Evolutionary conservation across 179 eudicot genomes (phyloP).

Genomic region (Actinidia arguta): DNA sequence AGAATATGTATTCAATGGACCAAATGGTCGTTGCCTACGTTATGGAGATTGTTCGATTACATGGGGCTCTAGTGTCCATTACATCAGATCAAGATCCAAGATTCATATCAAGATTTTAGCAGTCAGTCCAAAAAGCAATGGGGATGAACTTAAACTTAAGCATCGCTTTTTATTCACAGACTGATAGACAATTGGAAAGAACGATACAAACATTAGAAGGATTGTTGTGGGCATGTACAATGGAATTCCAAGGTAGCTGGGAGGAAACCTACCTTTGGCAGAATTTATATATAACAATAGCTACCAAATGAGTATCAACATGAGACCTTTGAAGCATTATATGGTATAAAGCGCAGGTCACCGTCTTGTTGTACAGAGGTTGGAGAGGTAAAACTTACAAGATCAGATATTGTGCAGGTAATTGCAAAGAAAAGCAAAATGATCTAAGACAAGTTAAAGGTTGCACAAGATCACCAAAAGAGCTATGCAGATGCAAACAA

Average conservation of each 20-base stretch:
- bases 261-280: no score
- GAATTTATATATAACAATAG: not conserved
- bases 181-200: not conserved
- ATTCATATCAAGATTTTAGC: not conserved
- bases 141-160: not conserved
- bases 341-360: no score
- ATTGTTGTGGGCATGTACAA: not conserved
- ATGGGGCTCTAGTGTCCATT: not conserved
- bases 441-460: no score
- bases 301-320: not conserved
- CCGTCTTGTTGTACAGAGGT: no score
- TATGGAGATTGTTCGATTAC: no score
- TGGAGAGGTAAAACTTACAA: no score
- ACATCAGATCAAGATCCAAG: not conserved
- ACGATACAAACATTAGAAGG: not conserved
- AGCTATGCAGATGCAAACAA: no score
- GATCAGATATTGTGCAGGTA: no score
- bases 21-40: no score
- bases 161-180: constrained; percentile 3
- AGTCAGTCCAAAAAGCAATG: not conserved
- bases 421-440: no score
- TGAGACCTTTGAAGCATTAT: not conserved
- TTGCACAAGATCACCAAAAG: no score
- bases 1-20: no score
- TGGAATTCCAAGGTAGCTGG: not conserved